Evolutionary conservation across 139 green algal species (phyloP).

Genomic region (Picochlorum sp.): DNA sequence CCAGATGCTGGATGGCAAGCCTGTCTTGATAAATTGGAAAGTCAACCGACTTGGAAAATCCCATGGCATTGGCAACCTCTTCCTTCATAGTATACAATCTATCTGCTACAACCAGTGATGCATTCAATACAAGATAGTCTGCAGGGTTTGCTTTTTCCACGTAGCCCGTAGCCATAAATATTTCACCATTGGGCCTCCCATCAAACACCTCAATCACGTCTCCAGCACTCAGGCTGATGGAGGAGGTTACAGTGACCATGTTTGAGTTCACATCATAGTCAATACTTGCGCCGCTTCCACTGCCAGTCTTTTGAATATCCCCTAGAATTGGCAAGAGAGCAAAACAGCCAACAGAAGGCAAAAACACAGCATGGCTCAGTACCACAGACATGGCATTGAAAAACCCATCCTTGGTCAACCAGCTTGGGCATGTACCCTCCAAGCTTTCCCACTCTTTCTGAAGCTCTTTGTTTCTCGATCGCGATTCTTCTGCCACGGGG

Average conservation of each 20-base stretch:
- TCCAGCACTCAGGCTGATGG: slow-evolving; percentile 41
- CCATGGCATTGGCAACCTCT: slow-evolving; percentile 56
- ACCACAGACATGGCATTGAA: slow-evolving; percentile 71
- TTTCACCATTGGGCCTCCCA: slow-evolving; percentile 68
- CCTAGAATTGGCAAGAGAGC: slow-evolving; percentile 71
- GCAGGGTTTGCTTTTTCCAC: slow-evolving; percentile 52
- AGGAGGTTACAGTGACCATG: slow-evolving; percentile 48
- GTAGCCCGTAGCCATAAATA: slow-evolving; percentile 66
- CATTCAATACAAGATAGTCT: slow-evolving; percentile 54
- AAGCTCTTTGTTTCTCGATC: slow-evolving; percentile 32
- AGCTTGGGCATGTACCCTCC: background rate
- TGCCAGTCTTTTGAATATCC: slow-evolving; percentile 43
- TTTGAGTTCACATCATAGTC: slow-evolving; percentile 64
- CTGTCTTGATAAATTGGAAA: slow-evolving; percentile 86
- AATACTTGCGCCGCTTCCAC: slow-evolving; percentile 45
- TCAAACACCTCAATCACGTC: slow-evolving; percentile 66
- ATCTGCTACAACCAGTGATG: slow-evolving; percentile 30
- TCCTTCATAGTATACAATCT: slow-evolving; percentile 52
- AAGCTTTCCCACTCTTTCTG: slow-evolving; percentile 46
- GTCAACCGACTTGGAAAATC: slow-evolving; percentile 38
- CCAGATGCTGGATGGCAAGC: slow-evolving; percentile 84
- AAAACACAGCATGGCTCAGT: slow-evolving; percentile 62
- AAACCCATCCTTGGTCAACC: slow-evolving; percentile 55
- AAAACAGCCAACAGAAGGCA: slow-evolving; percentile 79
- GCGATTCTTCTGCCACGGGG: slow-evolving; percentile 38